A percentile compares a stretch with the other conserved stretches of the same genome.
These are phyloP conservation scores for Sergeia podlipaevii DNA, from an alignment of 208 protist species.

Conservation along the genomic window DNA sequence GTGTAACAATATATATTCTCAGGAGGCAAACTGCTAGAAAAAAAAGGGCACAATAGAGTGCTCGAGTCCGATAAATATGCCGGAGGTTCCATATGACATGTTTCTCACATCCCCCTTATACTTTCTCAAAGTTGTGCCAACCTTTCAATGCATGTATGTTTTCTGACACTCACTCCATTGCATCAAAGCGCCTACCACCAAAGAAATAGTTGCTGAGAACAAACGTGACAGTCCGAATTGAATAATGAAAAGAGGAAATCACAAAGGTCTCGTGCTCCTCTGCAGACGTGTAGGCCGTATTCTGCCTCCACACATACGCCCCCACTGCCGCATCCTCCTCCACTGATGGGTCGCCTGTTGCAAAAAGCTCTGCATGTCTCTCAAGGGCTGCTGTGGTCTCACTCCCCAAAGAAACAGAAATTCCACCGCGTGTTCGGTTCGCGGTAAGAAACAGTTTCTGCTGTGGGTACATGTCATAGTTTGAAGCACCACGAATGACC, in stretches of 20 bases:
- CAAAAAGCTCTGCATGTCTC: not conserved
- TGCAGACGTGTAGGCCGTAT: constrained; percentile 24
- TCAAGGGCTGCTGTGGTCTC: not conserved
- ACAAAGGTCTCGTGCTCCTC: constrained; percentile 38
- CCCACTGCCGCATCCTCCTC: not conserved
- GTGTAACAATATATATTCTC: too few relatives aligned
- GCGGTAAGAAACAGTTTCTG: constrained; percentile 28
- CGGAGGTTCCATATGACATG: too few relatives aligned
- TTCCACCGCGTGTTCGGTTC: not conserved
- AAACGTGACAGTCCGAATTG: constrained; percentile 40
- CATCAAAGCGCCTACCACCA: constrained; percentile 26
- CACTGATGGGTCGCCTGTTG: not conserved
- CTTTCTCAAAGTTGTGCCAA: too few relatives aligned
- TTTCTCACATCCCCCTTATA: too few relatives aligned
- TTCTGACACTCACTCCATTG: too few relatives aligned
- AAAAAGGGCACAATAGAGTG: too few relatives aligned
- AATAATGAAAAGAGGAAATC: constrained; percentile 42
- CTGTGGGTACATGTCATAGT: constrained; percentile 58
- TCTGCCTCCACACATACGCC: constrained; percentile 51
- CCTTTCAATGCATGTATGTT: too few relatives aligned
- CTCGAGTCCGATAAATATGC: too few relatives aligned
- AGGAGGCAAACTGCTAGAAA: too few relatives aligned
- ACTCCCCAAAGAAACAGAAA: not conserved
- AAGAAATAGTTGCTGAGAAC: constrained; percentile 65
- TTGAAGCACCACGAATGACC: constrained; percentile 41